Conservation (phyloP, 768 basidiomycete genomes). For the Amanita exitialis region DNA sequence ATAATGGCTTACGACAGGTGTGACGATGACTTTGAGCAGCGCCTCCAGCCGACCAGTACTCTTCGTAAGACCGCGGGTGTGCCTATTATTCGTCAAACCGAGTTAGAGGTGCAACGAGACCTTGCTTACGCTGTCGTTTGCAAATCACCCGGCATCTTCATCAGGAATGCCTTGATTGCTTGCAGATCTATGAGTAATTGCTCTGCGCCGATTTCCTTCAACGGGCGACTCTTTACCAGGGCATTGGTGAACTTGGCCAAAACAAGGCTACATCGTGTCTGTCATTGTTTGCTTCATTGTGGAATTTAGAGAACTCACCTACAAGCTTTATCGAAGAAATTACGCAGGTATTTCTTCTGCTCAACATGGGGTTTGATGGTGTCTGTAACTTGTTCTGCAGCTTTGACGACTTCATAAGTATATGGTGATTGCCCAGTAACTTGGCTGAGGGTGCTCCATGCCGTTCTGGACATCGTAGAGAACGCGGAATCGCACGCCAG, state of each 20-base stretch:
- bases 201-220: conserved; percentile 91
- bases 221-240: conserved; percentile 81
- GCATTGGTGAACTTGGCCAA: conserved; percentile 84
- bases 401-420: conserved; percentile 63
- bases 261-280: conserved; percentile 49
- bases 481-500: conserved; percentile 73
- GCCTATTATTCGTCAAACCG: conserved; percentile 34
- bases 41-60: conserved; percentile 79
- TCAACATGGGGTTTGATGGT: conserved; percentile 74
- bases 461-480: conserved; percentile 60
- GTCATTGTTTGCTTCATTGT: background rate
- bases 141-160: conserved; percentile 76
- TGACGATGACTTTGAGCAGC: conserved; percentile 90
- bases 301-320: conserved; percentile 39
- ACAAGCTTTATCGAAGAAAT: conserved; percentile 88
- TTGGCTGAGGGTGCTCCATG: conserved; percentile 72
- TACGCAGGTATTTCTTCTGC: conserved; percentile 90
- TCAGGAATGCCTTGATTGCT: conserved; percentile 70
- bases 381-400: conserved; percentile 69
- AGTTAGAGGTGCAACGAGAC: background rate
- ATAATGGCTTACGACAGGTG: conserved; percentile 69
- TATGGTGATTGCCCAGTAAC: conserved; percentile 86
- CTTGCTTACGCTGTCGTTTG: conserved; percentile 41
- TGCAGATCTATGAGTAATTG: conserved; percentile 86
- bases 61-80: conserved; percentile 74